phyloP scores from a whole-genome alignment of 2,329 filamentous ascomycete genomes.

The Aspergillus uvarum region DNA sequence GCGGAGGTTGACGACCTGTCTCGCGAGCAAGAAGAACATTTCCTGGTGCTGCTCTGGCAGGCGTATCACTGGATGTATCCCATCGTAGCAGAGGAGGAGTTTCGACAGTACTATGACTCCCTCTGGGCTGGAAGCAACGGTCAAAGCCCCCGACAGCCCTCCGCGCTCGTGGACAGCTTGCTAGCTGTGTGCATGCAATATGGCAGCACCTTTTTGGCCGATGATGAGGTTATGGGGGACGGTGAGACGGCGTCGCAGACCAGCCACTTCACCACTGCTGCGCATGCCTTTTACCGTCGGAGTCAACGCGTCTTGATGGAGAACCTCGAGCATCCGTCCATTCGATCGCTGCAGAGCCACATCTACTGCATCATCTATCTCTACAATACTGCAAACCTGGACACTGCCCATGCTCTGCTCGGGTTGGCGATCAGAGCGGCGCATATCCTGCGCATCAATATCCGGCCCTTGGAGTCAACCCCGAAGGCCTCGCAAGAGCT shows the following conservation, averaged over 20 bases:
- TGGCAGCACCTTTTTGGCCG: conserved; percentile 20
- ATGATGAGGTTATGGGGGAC: background rate
- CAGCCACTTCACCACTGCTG: conserved; percentile 45
- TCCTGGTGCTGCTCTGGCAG: conserved; percentile 52
- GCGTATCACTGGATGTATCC: conserved; percentile 45
- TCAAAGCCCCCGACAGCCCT: conserved; percentile 39
- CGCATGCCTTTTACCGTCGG: conserved; percentile 50
- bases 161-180: conserved; percentile 54
- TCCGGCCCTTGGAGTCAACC: conserved; percentile 43
- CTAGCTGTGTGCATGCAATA: conserved; percentile 55
- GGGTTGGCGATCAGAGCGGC: conserved; percentile 48
- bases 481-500: conserved; percentile 42
- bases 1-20: conserved; percentile 15
- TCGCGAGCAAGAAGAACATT: conserved; percentile 46
- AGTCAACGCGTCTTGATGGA: conserved; percentile 46
- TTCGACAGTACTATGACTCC: conserved; percentile 46
- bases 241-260: background rate
- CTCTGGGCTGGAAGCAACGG: conserved; percentile 34
- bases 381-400: conserved; percentile 50
- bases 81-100: conserved; percentile 48
- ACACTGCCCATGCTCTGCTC: conserved; percentile 47
- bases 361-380: conserved; percentile 49
- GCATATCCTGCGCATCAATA: conserved; percentile 51
- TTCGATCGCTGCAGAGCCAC: conserved; percentile 52
- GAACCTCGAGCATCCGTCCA: conserved; percentile 51